These are phyloP conservation scores for Fusarium chaquense DNA, from an alignment of 2,329 filamentous ascomycete species.

Conservation along the genomic window DNA sequence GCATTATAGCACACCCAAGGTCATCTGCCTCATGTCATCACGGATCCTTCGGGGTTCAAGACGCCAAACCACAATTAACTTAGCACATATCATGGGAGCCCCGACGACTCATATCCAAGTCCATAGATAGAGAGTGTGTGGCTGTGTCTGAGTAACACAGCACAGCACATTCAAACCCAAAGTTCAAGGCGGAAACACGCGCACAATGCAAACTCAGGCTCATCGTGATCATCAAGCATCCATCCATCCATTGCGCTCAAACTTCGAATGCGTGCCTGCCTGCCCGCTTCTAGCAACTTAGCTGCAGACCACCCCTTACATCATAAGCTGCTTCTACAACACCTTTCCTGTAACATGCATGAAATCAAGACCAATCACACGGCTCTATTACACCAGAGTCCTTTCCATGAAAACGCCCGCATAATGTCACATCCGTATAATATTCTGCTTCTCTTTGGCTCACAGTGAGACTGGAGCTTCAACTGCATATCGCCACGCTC, in stretches of 20 bases:
- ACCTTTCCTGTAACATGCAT: slow-evolving; percentile 29
- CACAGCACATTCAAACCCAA: not conserved
- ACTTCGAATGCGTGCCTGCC: slow-evolving; percentile 6
- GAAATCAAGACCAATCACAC: slow-evolving; percentile 19
- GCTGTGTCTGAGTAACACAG: slow-evolving; percentile 34
- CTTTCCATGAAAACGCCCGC: slow-evolving; percentile 39
- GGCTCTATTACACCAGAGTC: slow-evolving; percentile 40
- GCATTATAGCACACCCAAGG: slow-evolving; percentile 5
- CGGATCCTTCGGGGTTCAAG: slow-evolving; percentile 42
- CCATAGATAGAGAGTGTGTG: slow-evolving; percentile 14
- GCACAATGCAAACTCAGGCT: slow-evolving; percentile 7
- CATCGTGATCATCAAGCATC: slow-evolving; percentile 21
- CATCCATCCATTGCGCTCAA: slow-evolving; percentile 14
- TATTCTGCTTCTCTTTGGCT: slow-evolving; percentile 23
- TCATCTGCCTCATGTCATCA: slow-evolving; percentile 39
- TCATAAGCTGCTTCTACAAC: slow-evolving; percentile 40
- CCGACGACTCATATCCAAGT: slow-evolving; percentile 30
- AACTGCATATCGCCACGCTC: slow-evolving; percentile 19
- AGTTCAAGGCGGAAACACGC: not conserved
- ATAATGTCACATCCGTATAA: slow-evolving; percentile 25
- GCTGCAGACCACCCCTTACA: slow-evolving; percentile 21
- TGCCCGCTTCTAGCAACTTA: slow-evolving; percentile 20
- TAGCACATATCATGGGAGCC: slow-evolving; percentile 24
- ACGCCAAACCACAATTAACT: slow-evolving; percentile 22
- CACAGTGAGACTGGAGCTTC: slow-evolving; percentile 14